Base-by-base conservation (phyloP, 2,329 filamentous ascomycete species). In the Paecilomyces sp. region DNA sequence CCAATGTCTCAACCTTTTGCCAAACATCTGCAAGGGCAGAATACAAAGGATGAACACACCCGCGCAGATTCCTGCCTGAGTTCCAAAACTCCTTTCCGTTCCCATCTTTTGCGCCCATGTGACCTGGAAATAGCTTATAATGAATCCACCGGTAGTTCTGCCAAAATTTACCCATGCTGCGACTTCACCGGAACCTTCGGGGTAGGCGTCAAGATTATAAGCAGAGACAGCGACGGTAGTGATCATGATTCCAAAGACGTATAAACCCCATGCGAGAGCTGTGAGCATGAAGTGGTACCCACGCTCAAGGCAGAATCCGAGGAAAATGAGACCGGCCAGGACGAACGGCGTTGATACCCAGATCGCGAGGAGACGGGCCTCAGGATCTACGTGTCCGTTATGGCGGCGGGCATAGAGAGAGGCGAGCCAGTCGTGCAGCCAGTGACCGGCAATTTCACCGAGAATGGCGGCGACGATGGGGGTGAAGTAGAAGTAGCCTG, bases 171-270 rank as follows among this genome's bases (percentile, higher is more conserved):
- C 69, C 79, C 80, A 82, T 0, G 79, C 77, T 6, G 77, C 77
- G 2, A 83, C 81, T 65, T 83, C 81, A 3, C 81, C 81, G n/a
- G 76, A 78, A 1, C 79, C 81, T 67, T 83, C 78, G 0, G 82
- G 82, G 67, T 84, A 85, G 62, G 74, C 75, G 69, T 85, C 82
- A 7, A 85, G 77, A 30, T 76, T 75, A 65, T 84, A 85, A 7
- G 79, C 78, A 60, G 77, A 80, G 30, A 83, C 70, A 1, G 79
- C 80, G 3, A 82, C 80, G 0, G 81, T 83, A 1, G 76, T 77
- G 60, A 82, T 77, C 80, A 83, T 85, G 67, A 83, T 78, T 1
- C 81, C 81, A 62, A 83, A 83, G 4, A 80, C 79, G 61, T 84
- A 83, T 12, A 84, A 67, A 0, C 81, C 83, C 81, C 83, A 85